phyloP scores from a whole-genome alignment of 176 grass and related monocot species.

The Oryza meyeriana region DNA sequence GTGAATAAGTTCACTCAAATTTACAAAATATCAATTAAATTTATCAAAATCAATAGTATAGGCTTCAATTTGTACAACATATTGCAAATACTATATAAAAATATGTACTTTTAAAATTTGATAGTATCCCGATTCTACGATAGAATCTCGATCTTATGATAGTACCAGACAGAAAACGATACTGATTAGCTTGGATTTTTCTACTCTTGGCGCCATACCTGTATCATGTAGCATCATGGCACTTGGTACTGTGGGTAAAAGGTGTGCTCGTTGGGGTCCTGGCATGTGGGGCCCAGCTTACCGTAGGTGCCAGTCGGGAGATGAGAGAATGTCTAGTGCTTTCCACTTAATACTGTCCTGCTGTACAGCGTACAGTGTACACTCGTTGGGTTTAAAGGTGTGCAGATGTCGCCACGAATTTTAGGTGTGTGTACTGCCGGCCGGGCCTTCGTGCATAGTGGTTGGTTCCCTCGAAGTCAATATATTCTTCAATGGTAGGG shows the following conservation, averaged over 20 bases:
- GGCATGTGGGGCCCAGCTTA: neutral
- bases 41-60: no score
- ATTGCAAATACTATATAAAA: no score
- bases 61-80: no score
- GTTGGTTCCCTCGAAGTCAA: neutral
- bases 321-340: neutral
- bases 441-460: neutral
- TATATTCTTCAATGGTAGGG: neutral
- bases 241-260: neutral
- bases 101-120: no score
- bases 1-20: no score
- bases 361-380: neutral
- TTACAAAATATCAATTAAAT: no score
- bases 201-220: slow-evolving; percentile 15
- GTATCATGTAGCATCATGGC: neutral
- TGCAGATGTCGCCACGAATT: neutral
- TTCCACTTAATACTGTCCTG: neutral
- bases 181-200: no score
- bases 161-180: no score
- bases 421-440: neutral
- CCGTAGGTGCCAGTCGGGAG: neutral
- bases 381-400: neutral
- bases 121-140: no score
- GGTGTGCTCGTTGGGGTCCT: neutral
- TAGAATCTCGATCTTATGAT: no score